Evolutionary conservation across 2,329 filamentous ascomycete species (phyloP), one percentile per base, ranked within the genome.

Genomic region (Sclerotinia nivalis): DNA sequence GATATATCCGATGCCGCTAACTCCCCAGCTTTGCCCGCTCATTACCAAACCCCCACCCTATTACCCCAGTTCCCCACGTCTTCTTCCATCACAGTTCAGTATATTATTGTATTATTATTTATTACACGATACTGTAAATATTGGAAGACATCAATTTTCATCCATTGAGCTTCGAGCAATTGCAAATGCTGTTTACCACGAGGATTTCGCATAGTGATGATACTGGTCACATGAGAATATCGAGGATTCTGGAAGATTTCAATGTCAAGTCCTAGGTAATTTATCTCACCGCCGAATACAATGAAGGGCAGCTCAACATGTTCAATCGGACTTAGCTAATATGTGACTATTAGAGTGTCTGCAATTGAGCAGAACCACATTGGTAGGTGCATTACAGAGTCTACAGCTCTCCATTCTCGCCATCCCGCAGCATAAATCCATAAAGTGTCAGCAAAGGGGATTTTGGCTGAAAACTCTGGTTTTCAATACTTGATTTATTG

Each of bases 251-350:
- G 28, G 8, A 52, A 25, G n/a, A 50, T 68, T 37, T 40, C 54
- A 61, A 68, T 68, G 66, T 61, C 55, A 52, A 62, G 66, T 28
- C 66, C 66, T 40, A 62, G 55, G 66, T 68, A 68, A 61, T 47
- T 31, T 5, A 61, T 37, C 55, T 67, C 65, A 60, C 43, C 40
- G 40, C 40, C 54, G n/a, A 52, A 52, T 20, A 28, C 6, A 52
- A 40, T 15, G 9, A 34, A 25, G 15, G 22, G 34, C 31, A 52
- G 40, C 15, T 37, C 34, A 52, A 28, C n/a, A 37, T 61, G 47
- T 52, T 4, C 31, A 52, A 40, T 52, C 47, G n/a, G 25, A 20
- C 8, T 52, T 28, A 31, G 47, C 61, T 65, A 50, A 65, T n/a
- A 40, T 28, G 49, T 25, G 28, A 31, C 40, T 25, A 20, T 61